Evolutionary conservation across 208 protist genomes (phyloP), one percentile per base, ranked within the genome.

Genomic region (Angomonas deanei): DNA sequence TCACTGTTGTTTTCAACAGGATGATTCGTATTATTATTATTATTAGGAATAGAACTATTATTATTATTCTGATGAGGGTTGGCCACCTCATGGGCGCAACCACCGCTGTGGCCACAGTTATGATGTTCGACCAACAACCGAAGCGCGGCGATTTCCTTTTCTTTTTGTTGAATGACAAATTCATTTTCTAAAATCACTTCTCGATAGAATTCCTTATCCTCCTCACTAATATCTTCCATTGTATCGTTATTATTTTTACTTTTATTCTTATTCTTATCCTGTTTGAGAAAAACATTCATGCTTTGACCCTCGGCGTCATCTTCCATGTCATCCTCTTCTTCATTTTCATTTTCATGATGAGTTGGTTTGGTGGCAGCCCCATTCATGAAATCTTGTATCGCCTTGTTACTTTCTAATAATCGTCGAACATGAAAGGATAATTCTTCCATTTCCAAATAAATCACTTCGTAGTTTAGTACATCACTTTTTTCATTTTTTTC

Each of bases 371-470:
- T 39, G 31, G 15, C 19, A 2, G 52, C n/a, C 17, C 27, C 54
- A 17, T 38, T 13, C 36, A 60, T 61, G 23, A 59, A 47, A 13
- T 57, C 15, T 23, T 53, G 23, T 59, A 94, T 90, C 47, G 86
- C 75, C 19, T 54, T 53, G 54, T 91, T 94, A 48, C 82, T 91
- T 34, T 80, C 56, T 21, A 70, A 64, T 10, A 13, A 5, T 50
- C 42, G 4, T 42, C 36, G 15, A 42, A 42, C 36, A 42, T 42
- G 36, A 15, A 42, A 42, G 36, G 36, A 42, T 56, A 34, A 32
- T 30, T 49, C 42, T 49, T 87, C 74, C 27, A 88, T 84, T 53
- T 89, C 75, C 4, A 75, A 61, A 66, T 84, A 66, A 68, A 91
- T 15, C 24, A 82, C 60, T 28, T 91, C 87, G 46, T 82, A 67